These are phyloP conservation scores for Puccinia novopanici DNA, from an alignment of 1,284 basidiomycete species.

Conservation along the genomic window DNA sequence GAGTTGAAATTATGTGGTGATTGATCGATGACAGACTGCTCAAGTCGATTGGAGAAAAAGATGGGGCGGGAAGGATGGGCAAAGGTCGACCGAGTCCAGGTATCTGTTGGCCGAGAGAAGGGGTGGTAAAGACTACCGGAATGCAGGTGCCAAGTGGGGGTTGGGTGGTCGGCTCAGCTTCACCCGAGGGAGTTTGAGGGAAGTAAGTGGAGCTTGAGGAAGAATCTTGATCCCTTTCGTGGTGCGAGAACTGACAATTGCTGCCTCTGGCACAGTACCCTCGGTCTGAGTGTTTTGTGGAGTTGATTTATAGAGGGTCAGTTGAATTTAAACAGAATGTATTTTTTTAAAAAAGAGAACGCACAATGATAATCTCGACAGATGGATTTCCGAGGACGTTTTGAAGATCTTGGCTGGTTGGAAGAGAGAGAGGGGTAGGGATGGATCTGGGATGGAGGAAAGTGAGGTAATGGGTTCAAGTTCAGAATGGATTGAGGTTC, in stretches of 20 bases:
- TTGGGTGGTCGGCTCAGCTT: neutral
- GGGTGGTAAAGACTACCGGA: slow-evolving; percentile 11
- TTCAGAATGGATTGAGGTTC: slow-evolving; percentile 5
- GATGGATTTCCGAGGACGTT: slow-evolving; percentile 33
- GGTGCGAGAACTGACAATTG: slow-evolving; percentile 39
- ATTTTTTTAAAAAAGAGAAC: neutral
- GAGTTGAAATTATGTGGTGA: slow-evolving; percentile 6
- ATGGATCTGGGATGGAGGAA: slow-evolving; percentile 5
- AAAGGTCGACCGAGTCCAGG: slow-evolving; percentile 22
- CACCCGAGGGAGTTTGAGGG: neutral
- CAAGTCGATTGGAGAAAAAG: neutral
- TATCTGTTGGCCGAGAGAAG: slow-evolving; percentile 18
- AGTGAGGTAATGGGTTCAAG: neutral
- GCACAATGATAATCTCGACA: slow-evolving; percentile 48
- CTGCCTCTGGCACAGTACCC: slow-evolving; percentile 46
- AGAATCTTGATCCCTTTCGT: slow-evolving; percentile 18
- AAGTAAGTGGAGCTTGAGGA: slow-evolving; percentile 19
- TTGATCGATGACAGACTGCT: neutral
- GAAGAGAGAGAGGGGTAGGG: neutral
- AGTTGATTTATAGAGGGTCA: neutral
- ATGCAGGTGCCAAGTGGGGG: slow-evolving; percentile 4
- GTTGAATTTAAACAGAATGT: neutral
- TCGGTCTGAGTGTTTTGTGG: slow-evolving; percentile 11
- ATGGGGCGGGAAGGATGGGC: neutral
- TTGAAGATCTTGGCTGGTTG: slow-evolving; percentile 12